phyloP scores from a whole-genome alignment of 2,329 filamentous ascomycete genomes.

The Epicoccum sorghinum region DNA sequence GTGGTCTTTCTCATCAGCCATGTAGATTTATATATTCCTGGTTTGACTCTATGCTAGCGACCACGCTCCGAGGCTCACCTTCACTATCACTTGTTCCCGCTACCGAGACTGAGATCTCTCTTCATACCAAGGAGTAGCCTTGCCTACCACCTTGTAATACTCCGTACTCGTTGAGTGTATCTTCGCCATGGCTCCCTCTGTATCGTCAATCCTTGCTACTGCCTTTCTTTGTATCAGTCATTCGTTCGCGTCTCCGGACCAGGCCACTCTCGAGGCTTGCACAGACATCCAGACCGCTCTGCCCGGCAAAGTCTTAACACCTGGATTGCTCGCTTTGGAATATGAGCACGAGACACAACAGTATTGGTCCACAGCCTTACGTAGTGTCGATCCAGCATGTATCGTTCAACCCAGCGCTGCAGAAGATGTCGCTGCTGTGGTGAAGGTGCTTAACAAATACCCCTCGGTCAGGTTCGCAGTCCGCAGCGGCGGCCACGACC shows the following conservation, averaged over 20 bases:
- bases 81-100: no score
- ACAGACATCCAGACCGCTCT: conserved; percentile 25
- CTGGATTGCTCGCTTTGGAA: conserved; percentile 23
- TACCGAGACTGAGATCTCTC: no score
- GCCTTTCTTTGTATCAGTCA: conserved; percentile 16
- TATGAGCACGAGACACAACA: conserved; percentile 28
- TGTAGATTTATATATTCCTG: no score
- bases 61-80: no score
- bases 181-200: background rate
- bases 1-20: no score
- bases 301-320: conserved; percentile 26
- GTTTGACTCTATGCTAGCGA: no score
- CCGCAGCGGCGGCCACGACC: conserved; percentile 46
- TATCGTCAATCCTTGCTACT: background rate
- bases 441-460: conserved; percentile 34
- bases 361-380: conserved; percentile 29
- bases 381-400: conserved; percentile 31
- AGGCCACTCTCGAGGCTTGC: conserved; percentile 26
- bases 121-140: background rate
- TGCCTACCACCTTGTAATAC: background rate
- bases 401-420: conserved; percentile 32
- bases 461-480: conserved; percentile 30
- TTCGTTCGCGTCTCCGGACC: conserved; percentile 18
- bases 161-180: background rate
- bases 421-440: conserved; percentile 30